A percentile compares a stretch with the other conserved stretches of the same genome.
phyloP scores from a whole-genome alignment of 2,329 filamentous ascomycete genomes.

The Diaporthe nobilis region DNA sequence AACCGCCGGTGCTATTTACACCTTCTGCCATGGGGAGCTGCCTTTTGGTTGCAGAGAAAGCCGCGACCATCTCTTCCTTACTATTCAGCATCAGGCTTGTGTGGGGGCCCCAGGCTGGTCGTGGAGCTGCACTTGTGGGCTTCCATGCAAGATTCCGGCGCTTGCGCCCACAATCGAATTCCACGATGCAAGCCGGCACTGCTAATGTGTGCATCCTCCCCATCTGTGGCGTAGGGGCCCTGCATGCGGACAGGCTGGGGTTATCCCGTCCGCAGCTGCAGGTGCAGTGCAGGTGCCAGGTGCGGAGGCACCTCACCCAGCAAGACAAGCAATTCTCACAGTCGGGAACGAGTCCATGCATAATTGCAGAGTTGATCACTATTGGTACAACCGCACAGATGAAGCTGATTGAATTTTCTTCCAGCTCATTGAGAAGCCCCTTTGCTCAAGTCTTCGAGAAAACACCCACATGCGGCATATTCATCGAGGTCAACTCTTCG shows the following conservation, averaged over 20 bases:
- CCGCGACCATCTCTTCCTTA: neutral
- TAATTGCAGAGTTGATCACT: constrained; percentile 16
- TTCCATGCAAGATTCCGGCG: constrained; percentile 40
- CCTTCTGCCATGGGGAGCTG: neutral
- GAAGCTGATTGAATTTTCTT: neutral
- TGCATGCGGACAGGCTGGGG: constrained; percentile 41
- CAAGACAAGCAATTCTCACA: constrained; percentile 36
- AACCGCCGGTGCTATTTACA: neutral
- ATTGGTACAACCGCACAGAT: constrained; percentile 8
- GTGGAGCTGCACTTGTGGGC: constrained; percentile 7
- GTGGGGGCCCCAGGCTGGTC: constrained; percentile 21
- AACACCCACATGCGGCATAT: neutral
- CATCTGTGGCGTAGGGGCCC: constrained; percentile 39
- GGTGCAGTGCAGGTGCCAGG: constrained; percentile 36
- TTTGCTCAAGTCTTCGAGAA: neutral
- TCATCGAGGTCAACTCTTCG: neutral
- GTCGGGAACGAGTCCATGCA: constrained; percentile 37
- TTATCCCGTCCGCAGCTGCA: constrained; percentile 38
- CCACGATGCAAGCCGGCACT: constrained; percentile 30
- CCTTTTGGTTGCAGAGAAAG: neutral
- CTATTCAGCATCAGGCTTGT: neutral
- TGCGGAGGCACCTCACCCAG: constrained; percentile 36
- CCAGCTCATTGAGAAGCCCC: neutral
- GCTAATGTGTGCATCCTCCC: constrained; percentile 29
- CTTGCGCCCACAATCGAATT: constrained; percentile 26